These are phyloP conservation scores for Amaranthus hypochondriacus DNA, from an alignment of 148 eudicot species.

Conservation along the genomic window DNA sequence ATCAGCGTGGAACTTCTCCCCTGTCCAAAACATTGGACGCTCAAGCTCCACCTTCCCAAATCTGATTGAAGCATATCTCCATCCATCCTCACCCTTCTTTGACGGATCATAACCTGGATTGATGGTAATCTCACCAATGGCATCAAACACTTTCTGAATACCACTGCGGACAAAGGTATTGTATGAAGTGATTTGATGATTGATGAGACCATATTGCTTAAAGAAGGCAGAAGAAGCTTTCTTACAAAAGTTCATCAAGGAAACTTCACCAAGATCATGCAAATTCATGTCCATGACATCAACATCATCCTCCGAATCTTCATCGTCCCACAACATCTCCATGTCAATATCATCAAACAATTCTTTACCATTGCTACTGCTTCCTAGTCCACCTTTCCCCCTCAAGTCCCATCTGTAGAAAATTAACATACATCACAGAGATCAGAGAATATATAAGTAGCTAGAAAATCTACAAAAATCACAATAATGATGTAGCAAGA, in stretches of 20 bases:
- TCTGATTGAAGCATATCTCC: slow-evolving; percentile 59
- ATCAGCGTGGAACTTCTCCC: slow-evolving; percentile 55
- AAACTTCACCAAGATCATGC: slow-evolving; percentile 44
- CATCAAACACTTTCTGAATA: slow-evolving; percentile 57
- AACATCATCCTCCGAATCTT: slow-evolving; percentile 39
- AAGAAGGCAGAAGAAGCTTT: slow-evolving; percentile 70
- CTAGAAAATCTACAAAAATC: neutral
- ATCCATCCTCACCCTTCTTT: slow-evolving; percentile 67
- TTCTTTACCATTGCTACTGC: slow-evolving; percentile 40
- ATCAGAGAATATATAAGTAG: neutral
- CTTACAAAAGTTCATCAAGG: slow-evolving; percentile 52
- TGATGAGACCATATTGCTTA: slow-evolving; percentile 67
- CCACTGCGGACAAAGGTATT: slow-evolving; percentile 66
- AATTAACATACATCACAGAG: neutral
- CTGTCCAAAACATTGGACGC: slow-evolving; percentile 72
- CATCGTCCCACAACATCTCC: slow-evolving; percentile 42
- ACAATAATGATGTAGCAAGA: neutral
- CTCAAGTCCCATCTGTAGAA: slow-evolving; percentile 29
- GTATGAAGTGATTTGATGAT: slow-evolving; percentile 86
- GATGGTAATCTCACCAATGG: slow-evolving; percentile 58
- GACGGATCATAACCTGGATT: slow-evolving; percentile 87
- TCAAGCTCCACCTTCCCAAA: slow-evolving; percentile 79
- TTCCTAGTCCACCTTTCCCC: slow-evolving; percentile 43
- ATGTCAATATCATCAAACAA: slow-evolving; percentile 30
- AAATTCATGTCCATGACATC: slow-evolving; percentile 35